Conservation (phyloP, 2,329 filamentous ascomycete genomes). For the Monosporascus cannonballus region DNA sequence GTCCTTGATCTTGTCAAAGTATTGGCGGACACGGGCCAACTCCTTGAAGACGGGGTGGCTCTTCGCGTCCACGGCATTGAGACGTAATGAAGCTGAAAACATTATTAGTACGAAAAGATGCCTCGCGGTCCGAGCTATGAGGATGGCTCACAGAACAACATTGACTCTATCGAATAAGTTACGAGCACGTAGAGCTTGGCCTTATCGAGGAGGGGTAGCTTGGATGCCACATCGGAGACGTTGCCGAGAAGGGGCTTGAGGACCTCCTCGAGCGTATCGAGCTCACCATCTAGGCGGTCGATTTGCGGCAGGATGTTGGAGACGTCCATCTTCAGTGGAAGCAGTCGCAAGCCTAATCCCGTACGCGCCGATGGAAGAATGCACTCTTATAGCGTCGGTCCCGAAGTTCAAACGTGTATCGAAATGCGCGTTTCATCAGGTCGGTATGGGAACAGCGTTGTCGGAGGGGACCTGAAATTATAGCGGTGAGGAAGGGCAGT, state of each 20-base stretch:
- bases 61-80: conserved; percentile 76
- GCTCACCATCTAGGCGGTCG: conserved; percentile 67
- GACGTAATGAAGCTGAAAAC: conserved; percentile 58
- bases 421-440: too few relatives aligned
- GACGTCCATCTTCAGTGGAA: conserved; percentile 33
- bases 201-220: conserved; percentile 87
- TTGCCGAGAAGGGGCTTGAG: conserved; percentile 67
- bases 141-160: conserved; percentile 66
- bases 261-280: conserved; percentile 71
- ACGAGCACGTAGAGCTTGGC: conserved; percentile 87
- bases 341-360: background rate
- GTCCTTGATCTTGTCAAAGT: conserved; percentile 85
- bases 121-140: too few relatives aligned
- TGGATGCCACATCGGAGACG: conserved; percentile 63
- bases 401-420: too few relatives aligned
- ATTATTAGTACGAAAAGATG: conserved; percentile 3
- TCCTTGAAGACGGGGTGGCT: conserved; percentile 81
- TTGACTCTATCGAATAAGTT: conserved; percentile 83
- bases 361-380: too few relatives aligned
- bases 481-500: conserved; percentile 22
- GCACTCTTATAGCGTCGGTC: too few relatives aligned
- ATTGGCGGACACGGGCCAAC: conserved; percentile 79
- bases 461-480: conserved; percentile 10
- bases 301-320: conserved; percentile 60
- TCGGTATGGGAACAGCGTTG: too few relatives aligned